Conservation (phyloP, 495 filamentous ascomycete genomes). For the Tuber umbilicatum region DNA sequence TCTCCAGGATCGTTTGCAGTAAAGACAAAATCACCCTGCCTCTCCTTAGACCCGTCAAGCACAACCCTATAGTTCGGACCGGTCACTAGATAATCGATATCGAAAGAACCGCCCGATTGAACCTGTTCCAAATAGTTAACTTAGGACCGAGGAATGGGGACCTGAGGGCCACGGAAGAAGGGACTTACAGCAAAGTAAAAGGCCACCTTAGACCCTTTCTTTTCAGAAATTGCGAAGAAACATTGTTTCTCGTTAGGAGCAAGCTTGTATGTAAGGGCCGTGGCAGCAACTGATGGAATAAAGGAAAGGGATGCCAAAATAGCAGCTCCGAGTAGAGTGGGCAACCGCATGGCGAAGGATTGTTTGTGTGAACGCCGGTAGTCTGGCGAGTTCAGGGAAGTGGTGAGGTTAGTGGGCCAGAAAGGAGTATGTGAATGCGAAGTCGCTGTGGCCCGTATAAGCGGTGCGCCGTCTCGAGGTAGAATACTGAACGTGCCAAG, state of each 20-base stretch:
- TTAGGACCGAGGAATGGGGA: slow-evolving; percentile 4
- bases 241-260: slow-evolving; percentile 86
- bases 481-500: slow-evolving; percentile 8
- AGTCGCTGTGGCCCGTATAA: slow-evolving; percentile 29
- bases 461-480: slow-evolving; percentile 17
- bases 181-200: slow-evolving; percentile 93
- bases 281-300: slow-evolving; percentile 58
- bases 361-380: slow-evolving; percentile 5
- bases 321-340: slow-evolving; percentile 42
- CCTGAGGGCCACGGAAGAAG: neutral
- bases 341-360: slow-evolving; percentile 30
- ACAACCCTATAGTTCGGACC: slow-evolving; percentile 78
- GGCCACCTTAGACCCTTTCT: slow-evolving; percentile 76
- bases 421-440: slow-evolving; percentile 19
- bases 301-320: slow-evolving; percentile 59
- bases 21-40: slow-evolving; percentile 97
- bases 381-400: neutral
- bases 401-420: slow-evolving; percentile 3
- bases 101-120: slow-evolving; percentile 92
- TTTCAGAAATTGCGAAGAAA: slow-evolving; percentile 76
- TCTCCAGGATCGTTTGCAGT: slow-evolving; percentile 89
- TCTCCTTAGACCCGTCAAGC: slow-evolving; percentile 80
- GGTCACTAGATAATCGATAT: slow-evolving; percentile 83
- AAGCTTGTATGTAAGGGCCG: slow-evolving; percentile 92
- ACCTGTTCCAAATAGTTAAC: slow-evolving; percentile 55